A percentile compares a stretch with the other conserved stretches of the same genome.
Conservation (phyloP, 306 rosid genomes). For the Adenanthera pavonina region DNA sequence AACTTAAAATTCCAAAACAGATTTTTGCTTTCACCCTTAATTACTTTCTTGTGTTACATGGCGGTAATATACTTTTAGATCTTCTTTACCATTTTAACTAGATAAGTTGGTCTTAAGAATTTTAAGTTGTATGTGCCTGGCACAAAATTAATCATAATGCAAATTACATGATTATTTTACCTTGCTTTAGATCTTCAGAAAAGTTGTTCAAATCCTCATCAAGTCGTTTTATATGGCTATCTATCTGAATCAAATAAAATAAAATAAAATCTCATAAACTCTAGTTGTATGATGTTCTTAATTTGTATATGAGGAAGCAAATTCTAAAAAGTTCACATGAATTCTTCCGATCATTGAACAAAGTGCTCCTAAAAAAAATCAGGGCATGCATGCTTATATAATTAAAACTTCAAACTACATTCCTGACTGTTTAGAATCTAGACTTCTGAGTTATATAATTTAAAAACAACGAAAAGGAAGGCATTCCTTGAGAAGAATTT, state of each 20-base stretch:
- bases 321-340: constrained; percentile 13
- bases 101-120: constrained; percentile 28
- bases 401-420: constrained; percentile 18
- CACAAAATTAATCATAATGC: constrained; percentile 32
- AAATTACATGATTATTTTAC: constrained; percentile 50
- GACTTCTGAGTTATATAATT: constrained; percentile 10
- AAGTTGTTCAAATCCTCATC: constrained; percentile 94
- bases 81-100: background rate
- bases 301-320: constrained; percentile 31
- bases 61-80: background rate
- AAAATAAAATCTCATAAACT: constrained; percentile 40
- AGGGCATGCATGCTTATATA: background rate
- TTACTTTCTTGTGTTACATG: constrained; percentile 22
- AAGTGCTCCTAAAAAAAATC: constrained; percentile 23
- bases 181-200: constrained; percentile 96
- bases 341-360: background rate
- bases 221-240: constrained; percentile 92
- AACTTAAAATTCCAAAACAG: constrained; percentile 8
- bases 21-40: background rate
- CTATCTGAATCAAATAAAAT: constrained; percentile 70
- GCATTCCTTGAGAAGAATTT: background rate
- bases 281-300: constrained; percentile 22
- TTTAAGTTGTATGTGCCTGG: constrained; percentile 29
- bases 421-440: constrained; percentile 1
- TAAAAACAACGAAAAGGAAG: constrained; percentile 4